Conservation (phyloP, 805 yeast genomes). For the Teunomyces aglyptinius region DNA sequence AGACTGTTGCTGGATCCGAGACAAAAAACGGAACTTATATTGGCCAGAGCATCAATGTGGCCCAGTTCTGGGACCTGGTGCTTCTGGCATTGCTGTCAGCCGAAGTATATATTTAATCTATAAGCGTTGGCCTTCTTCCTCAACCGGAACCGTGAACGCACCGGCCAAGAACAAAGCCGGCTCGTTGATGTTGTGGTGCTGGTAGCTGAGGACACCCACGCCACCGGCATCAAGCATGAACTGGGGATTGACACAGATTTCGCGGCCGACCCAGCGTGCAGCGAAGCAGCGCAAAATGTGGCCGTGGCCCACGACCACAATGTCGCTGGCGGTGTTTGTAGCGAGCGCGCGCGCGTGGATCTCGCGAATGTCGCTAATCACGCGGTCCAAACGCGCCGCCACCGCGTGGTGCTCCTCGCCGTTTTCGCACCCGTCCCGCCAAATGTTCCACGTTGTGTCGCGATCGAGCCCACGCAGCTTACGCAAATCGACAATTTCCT, state of each 20-base stretch:
- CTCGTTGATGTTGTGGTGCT: constrained; percentile 78
- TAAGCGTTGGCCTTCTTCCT: constrained; percentile 43
- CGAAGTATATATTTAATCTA: constrained; percentile 1
- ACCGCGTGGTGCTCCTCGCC: constrained; percentile 76
- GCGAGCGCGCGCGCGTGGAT: constrained; percentile 57
- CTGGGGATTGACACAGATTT: constrained; percentile 66
- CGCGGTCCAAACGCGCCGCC: constrained; percentile 65
- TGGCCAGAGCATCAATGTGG: constrained; percentile 8
- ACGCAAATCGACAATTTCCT: constrained; percentile 63
- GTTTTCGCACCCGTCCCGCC: constrained; percentile 91
- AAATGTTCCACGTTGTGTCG: constrained; percentile 68
- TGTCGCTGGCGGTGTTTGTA: constrained; percentile 58
- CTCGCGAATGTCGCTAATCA: constrained; percentile 61
- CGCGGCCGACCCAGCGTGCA: constrained; percentile 75
- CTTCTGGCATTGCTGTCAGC: not conserved
- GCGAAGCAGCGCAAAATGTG: constrained; percentile 89
- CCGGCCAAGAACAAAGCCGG: constrained; percentile 87
- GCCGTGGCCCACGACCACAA: constrained; percentile 88
- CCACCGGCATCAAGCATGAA: constrained; percentile 94
- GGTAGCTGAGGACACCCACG: constrained; percentile 87
- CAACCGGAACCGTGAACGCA: constrained; percentile 72
- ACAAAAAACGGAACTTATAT: constrained; percentile 7
- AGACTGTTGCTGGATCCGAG: constrained; percentile 15
- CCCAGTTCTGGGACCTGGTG: constrained; percentile 11
- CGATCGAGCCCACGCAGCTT: constrained; percentile 51